These are phyloP conservation scores for Calocybe indica DNA, from an alignment of 768 basidiomycete species.

Conservation along the genomic window DNA sequence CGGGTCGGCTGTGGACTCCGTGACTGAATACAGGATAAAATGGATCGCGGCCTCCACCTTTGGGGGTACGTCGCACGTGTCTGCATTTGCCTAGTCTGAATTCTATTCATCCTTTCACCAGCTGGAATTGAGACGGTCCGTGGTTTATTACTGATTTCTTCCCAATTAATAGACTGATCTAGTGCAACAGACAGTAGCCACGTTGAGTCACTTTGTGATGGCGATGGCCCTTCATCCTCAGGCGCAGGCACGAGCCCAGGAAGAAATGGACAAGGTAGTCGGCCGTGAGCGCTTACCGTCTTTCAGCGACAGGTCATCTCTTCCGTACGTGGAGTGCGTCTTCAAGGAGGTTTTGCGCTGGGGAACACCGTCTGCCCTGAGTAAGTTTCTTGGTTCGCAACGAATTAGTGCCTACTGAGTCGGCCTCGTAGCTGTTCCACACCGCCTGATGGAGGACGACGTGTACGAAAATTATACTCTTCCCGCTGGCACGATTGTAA, in stretches of 20 bases:
- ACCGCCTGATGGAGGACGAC: constrained; percentile 13
- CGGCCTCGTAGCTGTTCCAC: constrained; percentile 10
- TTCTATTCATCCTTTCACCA: not conserved
- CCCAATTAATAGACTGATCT: not conserved
- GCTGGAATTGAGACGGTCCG: constrained; percentile 13
- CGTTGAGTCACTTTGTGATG: constrained; percentile 12
- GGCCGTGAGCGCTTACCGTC: constrained; percentile 11
- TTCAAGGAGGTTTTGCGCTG: constrained; percentile 14
- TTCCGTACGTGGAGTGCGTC: constrained; percentile 14
- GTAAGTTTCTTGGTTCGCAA: not conserved
- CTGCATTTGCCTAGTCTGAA: not conserved
- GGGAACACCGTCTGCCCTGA: not conserved
- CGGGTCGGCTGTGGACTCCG: constrained; percentile 8
- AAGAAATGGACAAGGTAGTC: constrained; percentile 12
- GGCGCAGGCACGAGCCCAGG: constrained; percentile 10
- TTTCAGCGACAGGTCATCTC: constrained; percentile 9
- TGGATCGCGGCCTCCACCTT: constrained; percentile 13
- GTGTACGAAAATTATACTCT: constrained; percentile 12
- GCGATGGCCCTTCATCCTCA: constrained; percentile 12
- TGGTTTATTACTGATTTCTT: not conserved
- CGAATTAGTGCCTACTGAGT: too few relatives aligned
- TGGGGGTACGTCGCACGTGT: constrained; percentile 5
- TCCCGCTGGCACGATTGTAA: constrained; percentile 31
- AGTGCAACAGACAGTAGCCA: constrained; percentile 7
- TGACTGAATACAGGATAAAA: constrained; percentile 12